phyloP scores from a whole-genome alignment of 495 filamentous ascomycete genomes.

The Neurospora sp. region DNA sequence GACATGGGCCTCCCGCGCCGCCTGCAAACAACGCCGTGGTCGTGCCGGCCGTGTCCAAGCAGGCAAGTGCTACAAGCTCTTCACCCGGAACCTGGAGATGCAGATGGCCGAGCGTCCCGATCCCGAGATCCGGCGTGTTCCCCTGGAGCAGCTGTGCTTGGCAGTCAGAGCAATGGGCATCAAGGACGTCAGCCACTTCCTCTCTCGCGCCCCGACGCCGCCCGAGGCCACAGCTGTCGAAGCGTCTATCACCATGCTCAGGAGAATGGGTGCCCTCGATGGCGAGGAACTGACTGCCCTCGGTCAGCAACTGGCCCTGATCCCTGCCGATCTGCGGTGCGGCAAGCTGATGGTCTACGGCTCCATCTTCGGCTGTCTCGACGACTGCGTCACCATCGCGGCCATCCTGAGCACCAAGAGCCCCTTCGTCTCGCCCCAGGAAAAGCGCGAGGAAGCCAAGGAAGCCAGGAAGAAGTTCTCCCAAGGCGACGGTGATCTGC shows the following conservation, averaged over 20 bases:
- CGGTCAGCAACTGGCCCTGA: conserved; percentile 83
- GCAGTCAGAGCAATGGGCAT: conserved; percentile 94
- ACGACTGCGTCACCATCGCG: conserved; percentile 80
- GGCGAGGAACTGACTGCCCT: conserved; percentile 79
- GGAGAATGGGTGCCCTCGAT: conserved; percentile 79
- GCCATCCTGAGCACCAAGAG: conserved; percentile 75
- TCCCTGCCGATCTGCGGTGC: conserved; percentile 87
- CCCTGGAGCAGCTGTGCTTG: conserved; percentile 87
- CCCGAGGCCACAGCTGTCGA: conserved; percentile 78
- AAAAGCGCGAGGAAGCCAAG: conserved; percentile 72
- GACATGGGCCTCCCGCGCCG: conserved; percentile 89
- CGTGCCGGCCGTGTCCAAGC: conserved; percentile 86
- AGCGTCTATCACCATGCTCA: conserved; percentile 66
- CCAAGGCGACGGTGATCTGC: conserved; percentile 68
- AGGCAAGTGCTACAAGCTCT: conserved; percentile 92
- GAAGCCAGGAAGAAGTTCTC: conserved; percentile 68
- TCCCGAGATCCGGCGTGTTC: conserved; percentile 86
- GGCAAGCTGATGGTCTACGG: conserved; percentile 95
- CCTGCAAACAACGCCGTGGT: conserved; percentile 93
- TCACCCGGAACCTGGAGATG: conserved; percentile 69
- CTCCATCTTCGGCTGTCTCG: conserved; percentile 83
- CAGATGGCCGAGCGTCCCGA: conserved; percentile 88
- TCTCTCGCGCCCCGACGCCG: conserved; percentile 79
- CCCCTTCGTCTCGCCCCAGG: conserved; percentile 74
- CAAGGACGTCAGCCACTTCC: conserved; percentile 64